Evolutionary conservation across 805 yeast species (phyloP).

Genomic region (Candida cerambycidarum): DNA sequence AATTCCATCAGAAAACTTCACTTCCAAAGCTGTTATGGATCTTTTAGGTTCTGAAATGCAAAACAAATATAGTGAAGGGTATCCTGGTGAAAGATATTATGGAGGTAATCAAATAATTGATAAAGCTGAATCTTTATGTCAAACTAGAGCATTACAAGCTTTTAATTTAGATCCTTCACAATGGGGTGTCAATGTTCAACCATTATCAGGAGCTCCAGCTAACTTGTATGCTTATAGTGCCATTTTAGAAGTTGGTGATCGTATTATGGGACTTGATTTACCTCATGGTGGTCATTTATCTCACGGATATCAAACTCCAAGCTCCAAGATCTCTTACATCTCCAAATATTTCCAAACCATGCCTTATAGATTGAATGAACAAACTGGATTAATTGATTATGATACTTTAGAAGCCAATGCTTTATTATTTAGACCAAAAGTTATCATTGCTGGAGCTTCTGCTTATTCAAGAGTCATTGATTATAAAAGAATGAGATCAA

Average conservation of each 20-base stretch:
- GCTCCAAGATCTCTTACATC: conserved; percentile 91
- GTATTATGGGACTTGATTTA: conserved; percentile 96
- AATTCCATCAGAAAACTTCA: conserved; percentile 96
- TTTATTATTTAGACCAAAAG: conserved; percentile 89
- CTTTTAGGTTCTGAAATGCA: conserved; percentile 97
- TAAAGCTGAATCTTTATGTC: conserved; percentile 89
- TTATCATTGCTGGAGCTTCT: conserved; percentile 95
- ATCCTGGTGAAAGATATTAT: conserved; percentile 98
- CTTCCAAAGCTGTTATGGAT: conserved; percentile 93
- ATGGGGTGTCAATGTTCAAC: conserved; percentile 99
- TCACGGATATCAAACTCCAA: conserved; percentile 95
- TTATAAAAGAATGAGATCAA: conserved; percentile 93
- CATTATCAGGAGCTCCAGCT: conserved; percentile 97
- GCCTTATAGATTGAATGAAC: conserved; percentile 94
- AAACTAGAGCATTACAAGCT: conserved; percentile 89
- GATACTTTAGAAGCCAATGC: conserved; percentile 93
- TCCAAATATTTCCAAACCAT: conserved; percentile 97
- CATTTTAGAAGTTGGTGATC: conserved; percentile 89
- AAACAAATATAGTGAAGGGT: conserved; percentile 98
- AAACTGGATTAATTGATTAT: conserved; percentile 94
- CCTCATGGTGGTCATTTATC: conserved; percentile 99
- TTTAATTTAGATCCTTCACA: conserved; percentile 73
- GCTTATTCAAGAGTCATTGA: conserved; percentile 97
- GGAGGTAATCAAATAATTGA: conserved; percentile 98
- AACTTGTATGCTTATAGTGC: conserved; percentile 96